Conservation (phyloP, 2,329 filamentous ascomycete species). For the Pseudonectria foliicola region DNA sequence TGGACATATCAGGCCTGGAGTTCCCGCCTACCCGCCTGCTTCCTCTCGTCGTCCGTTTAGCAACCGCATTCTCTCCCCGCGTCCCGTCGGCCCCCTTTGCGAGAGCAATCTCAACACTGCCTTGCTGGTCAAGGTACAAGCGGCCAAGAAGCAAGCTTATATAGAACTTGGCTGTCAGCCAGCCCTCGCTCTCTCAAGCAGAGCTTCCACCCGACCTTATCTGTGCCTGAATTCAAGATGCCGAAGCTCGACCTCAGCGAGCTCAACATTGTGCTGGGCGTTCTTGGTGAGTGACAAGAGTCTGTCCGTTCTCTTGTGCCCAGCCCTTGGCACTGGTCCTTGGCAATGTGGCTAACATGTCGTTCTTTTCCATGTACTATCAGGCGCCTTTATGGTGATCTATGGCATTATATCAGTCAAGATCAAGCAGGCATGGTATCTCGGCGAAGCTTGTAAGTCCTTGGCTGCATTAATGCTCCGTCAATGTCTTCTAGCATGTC, state of each 20-base stretch:
- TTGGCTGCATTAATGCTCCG: too few species aligned
- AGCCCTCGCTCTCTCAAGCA: not conserved
- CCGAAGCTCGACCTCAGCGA: slow-evolving; percentile 38
- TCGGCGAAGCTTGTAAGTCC: slow-evolving; percentile 45
- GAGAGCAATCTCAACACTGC: too few species aligned
- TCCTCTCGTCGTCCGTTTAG: too few species aligned
- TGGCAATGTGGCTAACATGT: not conserved
- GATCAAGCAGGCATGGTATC: slow-evolving; percentile 46
- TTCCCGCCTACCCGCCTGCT: too few species aligned
- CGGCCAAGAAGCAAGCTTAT: too few species aligned
- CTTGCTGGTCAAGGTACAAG: too few species aligned
- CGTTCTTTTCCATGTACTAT: not conserved
- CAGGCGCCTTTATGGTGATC: slow-evolving; percentile 39
- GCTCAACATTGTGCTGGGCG: slow-evolving; percentile 43
- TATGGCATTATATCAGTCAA: slow-evolving; percentile 46
- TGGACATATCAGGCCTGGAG: too few species aligned
- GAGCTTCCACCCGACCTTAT: too few species aligned
- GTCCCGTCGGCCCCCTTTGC: too few species aligned
- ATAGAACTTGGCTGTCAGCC: not conserved
- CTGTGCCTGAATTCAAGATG: slow-evolving; percentile 9
- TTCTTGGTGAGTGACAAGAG: too few species aligned
- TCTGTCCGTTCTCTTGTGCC: slow-evolving; percentile 17
- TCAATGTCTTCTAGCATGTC: too few species aligned
- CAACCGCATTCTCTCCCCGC: too few species aligned
- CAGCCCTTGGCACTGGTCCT: slow-evolving; percentile 1